phyloP scores from a whole-genome alignment of 345 rosid genomes.

The Erodium maritimum region DNA sequence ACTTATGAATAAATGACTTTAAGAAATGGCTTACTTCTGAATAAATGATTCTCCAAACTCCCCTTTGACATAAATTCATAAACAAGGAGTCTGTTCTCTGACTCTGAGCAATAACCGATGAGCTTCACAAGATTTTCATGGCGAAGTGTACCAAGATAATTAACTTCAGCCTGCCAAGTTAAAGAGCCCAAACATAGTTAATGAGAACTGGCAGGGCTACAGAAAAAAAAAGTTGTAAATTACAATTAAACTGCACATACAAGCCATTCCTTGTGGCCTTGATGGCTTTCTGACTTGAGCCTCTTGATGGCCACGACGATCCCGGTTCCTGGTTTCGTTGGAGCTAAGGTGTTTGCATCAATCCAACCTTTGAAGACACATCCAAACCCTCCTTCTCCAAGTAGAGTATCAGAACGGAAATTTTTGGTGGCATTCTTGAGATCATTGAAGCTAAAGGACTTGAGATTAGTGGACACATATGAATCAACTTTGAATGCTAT shows the following conservation, averaged over 20 bases:
- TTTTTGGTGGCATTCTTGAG: conserved; percentile 47
- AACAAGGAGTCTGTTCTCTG: conserved; percentile 57
- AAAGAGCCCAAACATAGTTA: background rate
- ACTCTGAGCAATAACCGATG: conserved; percentile 66
- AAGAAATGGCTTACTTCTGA: conserved; percentile 52
- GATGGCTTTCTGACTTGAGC: conserved; percentile 53
- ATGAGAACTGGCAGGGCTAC: background rate
- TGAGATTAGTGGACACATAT: conserved; percentile 25
- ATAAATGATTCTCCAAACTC: conserved; percentile 83
- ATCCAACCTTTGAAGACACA: conserved; percentile 64
- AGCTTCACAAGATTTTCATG: conserved; percentile 80
- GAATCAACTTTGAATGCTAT: conserved; percentile 12
- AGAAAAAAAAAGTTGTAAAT: conserved; percentile 2
- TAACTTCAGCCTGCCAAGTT: conserved; percentile 59
- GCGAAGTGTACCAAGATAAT: conserved; percentile 60
- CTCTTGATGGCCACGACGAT: conserved; percentile 50
- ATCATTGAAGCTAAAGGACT: conserved; percentile 41
- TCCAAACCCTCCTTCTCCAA: conserved; percentile 68
- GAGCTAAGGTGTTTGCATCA: conserved; percentile 38
- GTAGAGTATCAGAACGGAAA: conserved; percentile 40
- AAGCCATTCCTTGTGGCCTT: conserved; percentile 76
- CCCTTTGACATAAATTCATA: conserved; percentile 84
- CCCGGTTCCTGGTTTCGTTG: conserved; percentile 46
- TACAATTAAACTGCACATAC: conserved; percentile 22
- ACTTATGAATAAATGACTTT: no score